Base-by-base conservation (phyloP, 1,139 yeast species). In the Magnusiomyces sp. region DNA sequence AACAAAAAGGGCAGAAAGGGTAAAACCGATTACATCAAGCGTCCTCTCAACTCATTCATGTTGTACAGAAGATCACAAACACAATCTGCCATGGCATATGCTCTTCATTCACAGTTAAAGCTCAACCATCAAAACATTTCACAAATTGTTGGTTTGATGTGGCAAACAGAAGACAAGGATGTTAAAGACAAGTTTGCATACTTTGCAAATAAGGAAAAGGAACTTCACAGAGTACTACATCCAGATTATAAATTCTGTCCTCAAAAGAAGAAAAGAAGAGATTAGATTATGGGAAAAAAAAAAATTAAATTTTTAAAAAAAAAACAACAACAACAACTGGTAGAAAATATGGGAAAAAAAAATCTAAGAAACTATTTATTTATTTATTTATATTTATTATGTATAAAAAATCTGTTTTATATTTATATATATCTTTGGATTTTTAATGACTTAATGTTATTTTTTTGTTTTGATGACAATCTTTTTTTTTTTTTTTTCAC, bases 31-130 rank as follows among this genome's bases (percentile, higher is more conserved):
- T 58, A 67, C 48, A 67, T 73, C 52, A 74, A 74, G 56, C 68
- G 79, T 34, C 79, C 79, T 0, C 62, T 74, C 51, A 75, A 75
- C 61, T 71, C 76, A 32, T 75, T 74, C 56, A 74, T 75, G 78
- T 65, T 75, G 14, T 75, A 75, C 56, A 66, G 78, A 53, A 64
- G 71, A 40, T 58, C 71, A 9, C 71, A 73, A 63, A 71, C 74
- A 44, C 73, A 69, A 54, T 67, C 70, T 7, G 71, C 73, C 20
- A 62, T 70, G 57, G 65, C 72, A 2, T 64, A 70, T 34, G 71
- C 72, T 9, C 61, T 69, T 32, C 62, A 70, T 37, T 65, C 68
- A 34, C 59, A 70, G 39, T 58, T 71, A 46, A 65, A 65, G 57
- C 62, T 70, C 48, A 69, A 71, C 53, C 74, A 71, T 48, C 74